Conservation (phyloP, 2,329 filamentous ascomycete genomes). For the Monilinia fructigena region DNA sequence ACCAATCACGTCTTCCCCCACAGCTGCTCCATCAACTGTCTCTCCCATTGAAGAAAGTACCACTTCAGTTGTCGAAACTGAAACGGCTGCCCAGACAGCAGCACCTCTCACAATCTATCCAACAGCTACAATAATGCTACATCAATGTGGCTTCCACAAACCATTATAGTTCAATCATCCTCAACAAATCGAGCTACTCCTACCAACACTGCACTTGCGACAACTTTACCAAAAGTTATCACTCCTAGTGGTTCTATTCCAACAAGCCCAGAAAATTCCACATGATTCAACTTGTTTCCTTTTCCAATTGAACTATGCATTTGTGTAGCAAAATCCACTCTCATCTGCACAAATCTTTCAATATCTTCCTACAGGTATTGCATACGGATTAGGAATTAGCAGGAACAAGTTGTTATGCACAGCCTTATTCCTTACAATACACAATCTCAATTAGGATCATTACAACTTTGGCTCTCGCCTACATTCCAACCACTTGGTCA, state of each 20-base stretch:
- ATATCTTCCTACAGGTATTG: constrained; percentile 65
- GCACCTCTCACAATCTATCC: constrained; percentile 29
- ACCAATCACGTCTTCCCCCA: constrained; percentile 19
- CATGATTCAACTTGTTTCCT: constrained; percentile 79
- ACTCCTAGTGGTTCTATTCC: constrained; percentile 32
- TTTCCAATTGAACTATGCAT: constrained; percentile 77
- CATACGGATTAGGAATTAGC: constrained; percentile 50
- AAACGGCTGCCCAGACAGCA: constrained; percentile 20
- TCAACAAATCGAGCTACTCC: constrained; percentile 27
- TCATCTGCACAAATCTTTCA: constrained; percentile 84
- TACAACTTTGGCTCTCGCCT: constrained; percentile 75
- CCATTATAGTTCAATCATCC: constrained; percentile 31
- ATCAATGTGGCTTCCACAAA: constrained; percentile 32
- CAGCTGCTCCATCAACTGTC: constrained; percentile 21
- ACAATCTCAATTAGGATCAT: constrained; percentile 65
- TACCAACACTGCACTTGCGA: constrained; percentile 33
- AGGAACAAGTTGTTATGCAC: constrained; percentile 60
- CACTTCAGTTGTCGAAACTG: constrained; percentile 12
- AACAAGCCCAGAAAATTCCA: constrained; percentile 53
- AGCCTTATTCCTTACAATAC: constrained; percentile 78
- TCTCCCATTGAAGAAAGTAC: neutral
- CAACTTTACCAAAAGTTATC: constrained; percentile 37
- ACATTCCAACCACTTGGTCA: constrained; percentile 70
- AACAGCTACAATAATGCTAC: constrained; percentile 34
- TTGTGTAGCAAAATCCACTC: constrained; percentile 68